A percentile compares a stretch with the other conserved stretches of the same genome.
Conservation (phyloP, 441 rosid species). For the Dalechampia spathulata region DNA sequence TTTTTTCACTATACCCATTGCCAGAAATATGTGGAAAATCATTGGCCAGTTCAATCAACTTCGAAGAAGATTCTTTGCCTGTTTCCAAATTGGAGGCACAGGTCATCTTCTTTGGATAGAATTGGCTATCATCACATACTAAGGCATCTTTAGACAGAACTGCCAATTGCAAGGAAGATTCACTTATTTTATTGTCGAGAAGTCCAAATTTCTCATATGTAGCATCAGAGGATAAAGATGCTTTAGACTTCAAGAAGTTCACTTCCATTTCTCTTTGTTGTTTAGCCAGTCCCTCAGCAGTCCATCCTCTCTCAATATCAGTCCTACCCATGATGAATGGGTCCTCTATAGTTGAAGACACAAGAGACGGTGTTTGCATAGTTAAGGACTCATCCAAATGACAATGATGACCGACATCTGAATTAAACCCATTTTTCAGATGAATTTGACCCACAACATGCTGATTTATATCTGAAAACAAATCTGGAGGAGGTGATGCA, state of each 20-base stretch:
- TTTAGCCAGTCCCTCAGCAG: slow-evolving; percentile 21
- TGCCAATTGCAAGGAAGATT: slow-evolving; percentile 22
- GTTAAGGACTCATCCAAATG: slow-evolving; percentile 27
- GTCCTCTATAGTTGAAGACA: slow-evolving; percentile 15
- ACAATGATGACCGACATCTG: slow-evolving; percentile 22
- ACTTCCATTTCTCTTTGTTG: slow-evolving; percentile 38
- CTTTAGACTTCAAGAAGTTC: slow-evolving; percentile 23
- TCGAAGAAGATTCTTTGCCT: slow-evolving; percentile 30
- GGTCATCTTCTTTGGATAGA: slow-evolving; percentile 9
- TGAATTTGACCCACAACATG: slow-evolving; percentile 31
- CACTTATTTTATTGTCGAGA: slow-evolving; percentile 21
- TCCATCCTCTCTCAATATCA: slow-evolving; percentile 27
- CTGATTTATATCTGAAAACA: slow-evolving; percentile 54
- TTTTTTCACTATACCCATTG: slow-evolving; percentile 42
- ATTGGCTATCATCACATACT: slow-evolving; percentile 15
- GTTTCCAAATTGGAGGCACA: slow-evolving; percentile 22
- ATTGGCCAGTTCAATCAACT: slow-evolving; percentile 25
- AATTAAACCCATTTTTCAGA: slow-evolving; percentile 24
- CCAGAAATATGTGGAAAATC: slow-evolving; percentile 26
- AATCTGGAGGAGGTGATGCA: slow-evolving; percentile 85
- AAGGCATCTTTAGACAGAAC: slow-evolving; percentile 27
- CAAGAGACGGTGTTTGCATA: slow-evolving; percentile 21
- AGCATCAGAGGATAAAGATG: slow-evolving; percentile 25
- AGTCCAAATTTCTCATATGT: slow-evolving; percentile 26
- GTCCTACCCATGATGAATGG: slow-evolving; percentile 15